Evolutionary conservation across 2,329 filamentous ascomycete species (phyloP), one percentile per base, ranked within the genome.

Genomic region (Colletotrichum lini): DNA sequence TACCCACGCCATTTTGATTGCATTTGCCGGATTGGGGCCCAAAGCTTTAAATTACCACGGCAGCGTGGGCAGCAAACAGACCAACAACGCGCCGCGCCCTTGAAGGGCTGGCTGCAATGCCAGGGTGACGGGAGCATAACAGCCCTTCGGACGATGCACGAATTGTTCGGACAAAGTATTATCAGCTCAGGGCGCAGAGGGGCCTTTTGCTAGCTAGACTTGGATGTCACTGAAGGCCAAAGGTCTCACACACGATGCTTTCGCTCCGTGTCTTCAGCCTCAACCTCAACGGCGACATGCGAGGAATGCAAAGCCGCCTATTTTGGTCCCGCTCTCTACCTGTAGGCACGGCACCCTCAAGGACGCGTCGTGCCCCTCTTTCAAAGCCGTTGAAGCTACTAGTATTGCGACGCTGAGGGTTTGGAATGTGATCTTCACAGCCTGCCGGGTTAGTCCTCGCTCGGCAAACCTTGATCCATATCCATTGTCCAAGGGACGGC

Each of bases 1-100:
- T 53, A 50, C 42, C 53, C 63, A 42, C 45, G 44, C 49, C 45
- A 40, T 35, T 70, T 72, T 66, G 61, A 72, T 70, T 70, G 47
- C 44, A 66, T 59, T 60, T 72, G 53, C 69, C 69, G 38, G 23
- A 70, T 70, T 52, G 23, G 40, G 65, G 47, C n/a, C 21, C 30
- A 40, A 38, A 47, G 15, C 38, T 45, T 65, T 47, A 60, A 70
- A 70, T 65, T 70, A 49, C 65, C 47, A 49, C 47, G 26, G 60
- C 54, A 70, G 66, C 47, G 30, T 35, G 30, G 30, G 30, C 30
- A 35, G 9, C 9, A 38, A 56, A 54, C 52, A 60, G 65, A 4
- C 59, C 52, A 68, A 54, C 65, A 47, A 35, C 56, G 61, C 58
- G 68, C 65, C 40, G 45, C 58, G 65, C 57, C 40, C 47, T 40